Percentiles rank a stretch among this genome's conserved stretches.
Evolutionary conservation across 2,329 filamentous ascomycete species (phyloP).

Genomic region (Trichoderma afroharzianum): DNA sequence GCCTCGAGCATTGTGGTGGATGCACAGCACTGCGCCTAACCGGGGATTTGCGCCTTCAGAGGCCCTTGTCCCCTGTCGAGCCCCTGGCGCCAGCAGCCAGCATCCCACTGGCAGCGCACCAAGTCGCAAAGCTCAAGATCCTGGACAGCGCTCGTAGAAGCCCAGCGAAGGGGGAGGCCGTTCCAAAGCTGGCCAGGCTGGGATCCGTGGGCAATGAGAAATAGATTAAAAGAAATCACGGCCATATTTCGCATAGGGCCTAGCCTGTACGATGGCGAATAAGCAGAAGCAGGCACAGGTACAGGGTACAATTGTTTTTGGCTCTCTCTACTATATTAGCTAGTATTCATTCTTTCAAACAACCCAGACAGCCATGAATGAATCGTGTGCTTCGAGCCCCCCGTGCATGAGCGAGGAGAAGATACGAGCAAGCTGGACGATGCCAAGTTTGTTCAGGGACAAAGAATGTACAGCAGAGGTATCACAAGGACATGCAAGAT

Average conservation of each 20-base stretch:
- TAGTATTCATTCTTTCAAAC: background rate
- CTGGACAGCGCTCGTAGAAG: background rate
- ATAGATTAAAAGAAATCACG: background rate
- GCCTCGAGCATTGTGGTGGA: background rate
- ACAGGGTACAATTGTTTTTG: background rate
- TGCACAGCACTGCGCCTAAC: background rate
- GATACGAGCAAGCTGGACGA: background rate
- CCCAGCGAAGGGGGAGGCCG: background rate
- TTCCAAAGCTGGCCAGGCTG: background rate
- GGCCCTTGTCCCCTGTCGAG: background rate
- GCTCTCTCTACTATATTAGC: background rate
- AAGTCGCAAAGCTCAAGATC: background rate
- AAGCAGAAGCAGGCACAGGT: background rate
- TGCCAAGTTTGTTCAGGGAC: background rate
- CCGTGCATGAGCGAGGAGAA: background rate
- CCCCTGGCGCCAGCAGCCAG: constrained; percentile 13
- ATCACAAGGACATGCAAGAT: background rate
- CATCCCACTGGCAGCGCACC: background rate
- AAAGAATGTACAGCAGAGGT: background rate
- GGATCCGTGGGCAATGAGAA: constrained; percentile 3
- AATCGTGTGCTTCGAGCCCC: background rate
- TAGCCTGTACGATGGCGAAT: background rate
- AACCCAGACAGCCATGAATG: background rate
- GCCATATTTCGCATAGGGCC: background rate
- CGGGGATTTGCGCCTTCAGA: background rate